Percentiles rank a stretch among this genome's conserved stretches.
phyloP scores from a whole-genome alignment of 148 eudicot genomes.

The Nyssa sinensis region DNA sequence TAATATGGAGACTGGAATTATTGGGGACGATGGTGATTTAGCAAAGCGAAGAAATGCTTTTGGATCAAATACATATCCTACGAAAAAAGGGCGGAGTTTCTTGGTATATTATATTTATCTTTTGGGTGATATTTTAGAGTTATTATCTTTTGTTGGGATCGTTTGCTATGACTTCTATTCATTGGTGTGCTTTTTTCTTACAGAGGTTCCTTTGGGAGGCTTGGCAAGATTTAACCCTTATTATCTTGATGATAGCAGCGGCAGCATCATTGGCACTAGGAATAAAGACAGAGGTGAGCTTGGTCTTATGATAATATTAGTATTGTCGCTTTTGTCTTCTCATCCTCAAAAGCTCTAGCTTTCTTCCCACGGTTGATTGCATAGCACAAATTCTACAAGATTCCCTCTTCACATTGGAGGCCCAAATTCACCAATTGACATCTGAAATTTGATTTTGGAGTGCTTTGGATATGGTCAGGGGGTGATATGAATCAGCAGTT shows the following conservation, averaged over 20 bases:
- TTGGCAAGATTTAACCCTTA: conserved; percentile 87
- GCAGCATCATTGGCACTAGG: conserved; percentile 70
- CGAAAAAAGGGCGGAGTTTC: conserved; percentile 73
- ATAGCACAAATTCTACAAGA: not conserved
- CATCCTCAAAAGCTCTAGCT: not conserved
- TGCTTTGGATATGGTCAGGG: not conserved
- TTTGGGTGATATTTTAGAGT: not conserved
- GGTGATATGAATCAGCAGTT: not conserved
- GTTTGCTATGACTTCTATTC: not conserved
- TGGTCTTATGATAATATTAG: not conserved
- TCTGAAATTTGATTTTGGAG: not conserved
- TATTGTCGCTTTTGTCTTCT: not conserved
- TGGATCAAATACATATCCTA: conserved; percentile 91
- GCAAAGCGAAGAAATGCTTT: conserved; percentile 58
- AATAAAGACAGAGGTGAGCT: conserved; percentile 77
- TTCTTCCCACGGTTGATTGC: conserved; percentile 9
- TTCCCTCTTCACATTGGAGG: not conserved
- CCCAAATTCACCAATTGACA: not conserved
- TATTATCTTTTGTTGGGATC: not conserved
- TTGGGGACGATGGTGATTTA: conserved; percentile 56
- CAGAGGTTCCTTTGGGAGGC: conserved; percentile 94
- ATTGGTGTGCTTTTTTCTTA: conserved; percentile 13
- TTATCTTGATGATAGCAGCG: conserved; percentile 82
- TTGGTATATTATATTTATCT: conserved; percentile 35
- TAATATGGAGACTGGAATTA: conserved; percentile 55